Base-by-base conservation (phyloP, 2,329 filamentous ascomycete species). In the Zymoseptoria passerinii region DNA sequence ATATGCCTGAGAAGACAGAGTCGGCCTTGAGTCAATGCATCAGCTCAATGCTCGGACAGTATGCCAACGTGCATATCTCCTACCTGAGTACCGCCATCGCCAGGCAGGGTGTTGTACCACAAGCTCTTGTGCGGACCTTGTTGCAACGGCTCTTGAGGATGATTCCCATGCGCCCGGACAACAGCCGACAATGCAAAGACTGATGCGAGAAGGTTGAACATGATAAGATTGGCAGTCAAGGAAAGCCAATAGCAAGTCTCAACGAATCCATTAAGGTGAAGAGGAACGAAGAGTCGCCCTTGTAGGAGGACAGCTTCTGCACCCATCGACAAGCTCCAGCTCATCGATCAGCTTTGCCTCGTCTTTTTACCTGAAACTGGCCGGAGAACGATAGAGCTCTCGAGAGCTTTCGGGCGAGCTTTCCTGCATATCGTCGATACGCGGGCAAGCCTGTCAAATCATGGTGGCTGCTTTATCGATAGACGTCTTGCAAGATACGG, bases 1-100 rank as follows among this genome's bases (percentile, higher is more conserved):
- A 88, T 68, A 95, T 94, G 28, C 90, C 90, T 1, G 88, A 92
- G 75, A 94, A 95, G 58, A 94, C 89, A 0, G 89, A 91, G 72
- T 95, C 89, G 60, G 89, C 89, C 87, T 92, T 61, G 20, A 28
- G n/a, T 28, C 18, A 28, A 48, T 44, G 27, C 18, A 16, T 50
- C 40, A 58, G 51, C 4, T 28, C 40, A 3, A 28, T 50, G 18
- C 13, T 50, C 10, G 3, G 28, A 6, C 28, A 7, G 8, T 9
- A 48, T 58, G 50, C n/a, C 35, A 44, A 44, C 49, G 23, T n/a
- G 18, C 13, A 10, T 9, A 16, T 28, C 18, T 18, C 51, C 18
- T 18, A 89, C 88, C 80, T 94, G 89, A 48, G 84, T 94, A 57
- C 89, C 90, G 27, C 90, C 89, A 73, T 94, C 90, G 40, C 89